Conservation (phyloP, 1,139 yeast genomes). For the Geotrichum phurueaensis region DNA sequence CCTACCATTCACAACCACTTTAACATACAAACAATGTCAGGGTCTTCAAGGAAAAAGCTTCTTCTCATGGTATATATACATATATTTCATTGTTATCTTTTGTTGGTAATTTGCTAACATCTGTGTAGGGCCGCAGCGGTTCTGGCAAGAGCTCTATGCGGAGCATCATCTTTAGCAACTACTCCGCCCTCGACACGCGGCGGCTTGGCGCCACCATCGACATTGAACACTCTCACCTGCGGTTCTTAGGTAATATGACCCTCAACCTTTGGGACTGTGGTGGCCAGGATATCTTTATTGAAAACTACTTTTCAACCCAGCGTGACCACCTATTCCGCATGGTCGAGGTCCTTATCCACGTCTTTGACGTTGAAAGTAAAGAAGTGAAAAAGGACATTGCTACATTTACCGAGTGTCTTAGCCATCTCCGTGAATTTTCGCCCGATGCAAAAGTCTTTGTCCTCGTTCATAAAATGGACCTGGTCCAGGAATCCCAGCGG, state of each 20-base stretch:
- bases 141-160: constrained; percentile 98
- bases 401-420: constrained; percentile 77
- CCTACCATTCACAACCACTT: not conserved
- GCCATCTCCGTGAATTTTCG: constrained; percentile 74
- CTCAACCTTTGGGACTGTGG: constrained; percentile 98
- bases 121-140: constrained; percentile 80
- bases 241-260: constrained; percentile 93
- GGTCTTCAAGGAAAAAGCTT: constrained; percentile 42
- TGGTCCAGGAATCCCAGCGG: constrained; percentile 81
- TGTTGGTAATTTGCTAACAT: not conserved
- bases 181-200: constrained; percentile 93
- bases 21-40: constrained; percentile 15
- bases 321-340: constrained; percentile 88
- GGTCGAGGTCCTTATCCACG: constrained; percentile 96
- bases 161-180: constrained; percentile 88
- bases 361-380: constrained; percentile 90
- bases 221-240: constrained; percentile 90
- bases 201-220: constrained; percentile 96
- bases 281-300: constrained; percentile 90
- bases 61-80: constrained; percentile 44
- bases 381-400: constrained; percentile 91
- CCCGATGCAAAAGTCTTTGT: constrained; percentile 93
- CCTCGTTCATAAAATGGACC: constrained; percentile 90
- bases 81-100: not conserved
- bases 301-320: constrained; percentile 80